Evolutionary conservation across 805 yeast genomes (phyloP).

Genomic region (Maudiozyma barnettii): DNA sequence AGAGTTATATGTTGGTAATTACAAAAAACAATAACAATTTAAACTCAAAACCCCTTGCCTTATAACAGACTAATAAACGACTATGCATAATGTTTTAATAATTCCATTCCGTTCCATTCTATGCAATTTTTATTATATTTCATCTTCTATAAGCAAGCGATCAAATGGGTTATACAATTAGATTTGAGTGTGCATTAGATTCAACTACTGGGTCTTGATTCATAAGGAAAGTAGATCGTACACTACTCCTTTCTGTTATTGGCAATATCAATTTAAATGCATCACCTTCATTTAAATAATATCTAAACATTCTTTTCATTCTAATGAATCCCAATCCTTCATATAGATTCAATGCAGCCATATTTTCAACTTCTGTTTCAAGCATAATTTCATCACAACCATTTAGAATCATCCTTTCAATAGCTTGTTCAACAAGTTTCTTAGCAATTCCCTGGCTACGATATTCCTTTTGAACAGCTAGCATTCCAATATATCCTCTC

Average conservation of each 20-base stretch:
- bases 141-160: not conserved
- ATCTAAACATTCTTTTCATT: slow-evolving; percentile 68
- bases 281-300: slow-evolving; percentile 87
- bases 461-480: slow-evolving; percentile 64
- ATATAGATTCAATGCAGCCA: slow-evolving; percentile 58
- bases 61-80: no score
- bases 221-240: slow-evolving; percentile 45
- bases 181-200: not conserved
- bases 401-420: slow-evolving; percentile 53
- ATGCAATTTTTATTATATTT: no score
- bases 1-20: no score
- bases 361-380: slow-evolving; percentile 83
- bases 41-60: no score
- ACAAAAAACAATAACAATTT: no score
- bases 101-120: no score
- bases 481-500: slow-evolving; percentile 94
- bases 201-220: not conserved
- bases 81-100: no score
- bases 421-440: slow-evolving; percentile 49
- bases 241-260: slow-evolving; percentile 47
- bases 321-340: slow-evolving; percentile 70
- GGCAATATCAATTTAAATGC: slow-evolving; percentile 85
- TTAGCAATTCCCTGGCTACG: slow-evolving; percentile 82
- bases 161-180: not conserved
- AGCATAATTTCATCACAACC: slow-evolving; percentile 84